These are phyloP conservation scores for Phlegmacium glaucopus DNA, from an alignment of 768 basidiomycete genomes.

Conservation along the genomic window DNA sequence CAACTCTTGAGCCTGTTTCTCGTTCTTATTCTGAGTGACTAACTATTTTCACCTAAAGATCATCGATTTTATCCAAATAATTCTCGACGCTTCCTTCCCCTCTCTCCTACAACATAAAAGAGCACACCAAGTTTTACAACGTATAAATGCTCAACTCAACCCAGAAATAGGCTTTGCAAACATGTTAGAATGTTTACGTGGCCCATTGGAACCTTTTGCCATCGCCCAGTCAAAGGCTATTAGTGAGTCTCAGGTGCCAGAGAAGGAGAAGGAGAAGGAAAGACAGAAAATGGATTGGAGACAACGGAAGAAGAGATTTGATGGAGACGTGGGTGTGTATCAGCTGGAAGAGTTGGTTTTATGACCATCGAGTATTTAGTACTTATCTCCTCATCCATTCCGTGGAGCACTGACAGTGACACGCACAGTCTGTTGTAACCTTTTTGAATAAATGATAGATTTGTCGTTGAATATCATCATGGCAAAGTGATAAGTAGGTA, in stretches of 20 bases:
- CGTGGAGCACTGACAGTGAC: no score
- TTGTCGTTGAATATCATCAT: no score
- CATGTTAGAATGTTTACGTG: slow-evolving; percentile 52
- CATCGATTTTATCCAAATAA: slow-evolving; percentile 54
- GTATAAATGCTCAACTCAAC: slow-evolving; percentile 47
- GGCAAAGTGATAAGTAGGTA: no score
- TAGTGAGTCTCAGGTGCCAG: slow-evolving; percentile 36
- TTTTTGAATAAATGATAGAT: no score
- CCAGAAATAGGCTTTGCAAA: slow-evolving; percentile 52
- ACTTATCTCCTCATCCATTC: no score
- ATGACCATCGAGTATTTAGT: slow-evolving; percentile 20
- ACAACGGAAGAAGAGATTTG: slow-evolving; percentile 49
- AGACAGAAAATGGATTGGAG: slow-evolving; percentile 44
- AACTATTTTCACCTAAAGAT: slow-evolving; percentile 33
- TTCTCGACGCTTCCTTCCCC: slow-evolving; percentile 74
- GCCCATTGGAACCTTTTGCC: slow-evolving; percentile 60
- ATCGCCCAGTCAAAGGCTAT: slow-evolving; percentile 47
- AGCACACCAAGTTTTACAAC: slow-evolving; percentile 49
- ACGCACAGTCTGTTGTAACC: no score
- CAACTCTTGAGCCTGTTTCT: neutral
- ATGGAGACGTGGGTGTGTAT: slow-evolving; percentile 59
- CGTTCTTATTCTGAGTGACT: neutral
- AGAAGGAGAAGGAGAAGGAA: slow-evolving; percentile 28
- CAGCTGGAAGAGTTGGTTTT: slow-evolving; percentile 69
- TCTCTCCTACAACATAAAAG: slow-evolving; percentile 61